Conservation (phyloP, 2,329 filamentous ascomycete species). For the Clarireedia monteithiana region DNA sequence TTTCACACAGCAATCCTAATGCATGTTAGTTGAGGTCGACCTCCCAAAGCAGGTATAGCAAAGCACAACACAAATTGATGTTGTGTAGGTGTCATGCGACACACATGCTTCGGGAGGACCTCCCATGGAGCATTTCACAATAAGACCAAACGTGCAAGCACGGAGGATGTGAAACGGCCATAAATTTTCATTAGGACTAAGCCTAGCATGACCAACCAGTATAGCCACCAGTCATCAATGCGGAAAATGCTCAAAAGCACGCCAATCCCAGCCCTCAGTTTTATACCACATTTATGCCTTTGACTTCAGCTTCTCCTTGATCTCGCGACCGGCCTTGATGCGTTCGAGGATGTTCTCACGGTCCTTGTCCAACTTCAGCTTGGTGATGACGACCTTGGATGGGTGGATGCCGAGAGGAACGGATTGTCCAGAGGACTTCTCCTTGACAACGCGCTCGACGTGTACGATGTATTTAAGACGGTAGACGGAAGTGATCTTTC, state of each 20-base stretch:
- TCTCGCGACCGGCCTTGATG: conserved; percentile 73
- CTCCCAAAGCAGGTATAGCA: conserved; percentile 29
- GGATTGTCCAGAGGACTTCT: conserved; percentile 95
- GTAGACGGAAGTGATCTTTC: conserved; percentile 97
- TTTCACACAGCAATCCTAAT: conserved; percentile 1
- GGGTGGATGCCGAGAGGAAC: conserved; percentile 92
- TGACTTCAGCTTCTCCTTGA: conserved; percentile 50
- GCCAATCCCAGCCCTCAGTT: conserved; percentile 11
- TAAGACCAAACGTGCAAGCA: conserved; percentile 32
- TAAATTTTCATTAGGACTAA: conserved; percentile 34
- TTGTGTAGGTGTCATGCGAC: conserved; percentile 11
- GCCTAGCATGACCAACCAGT: conserved; percentile 18
- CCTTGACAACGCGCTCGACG: conserved; percentile 91
- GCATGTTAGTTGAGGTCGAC: conserved; percentile 22
- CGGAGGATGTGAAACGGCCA: conserved; percentile 61
- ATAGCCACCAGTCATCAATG: conserved; percentile 9
- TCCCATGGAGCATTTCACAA: conserved; percentile 71
- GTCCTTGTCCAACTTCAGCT: conserved; percentile 97
- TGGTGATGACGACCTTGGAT: conserved; percentile 96
- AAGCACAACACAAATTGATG: conserved; percentile 15
- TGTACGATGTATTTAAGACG: conserved; percentile 97
- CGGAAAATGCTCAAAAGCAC: conserved; percentile 18
- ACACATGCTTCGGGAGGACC: conserved; percentile 55
- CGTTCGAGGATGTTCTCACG: conserved; percentile 82
- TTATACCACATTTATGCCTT: conserved; percentile 22